Evolutionary conservation across 2,329 filamentous ascomycete species (phyloP), one percentile per base, ranked within the genome.

Genomic region (Cercospora zeina): DNA sequence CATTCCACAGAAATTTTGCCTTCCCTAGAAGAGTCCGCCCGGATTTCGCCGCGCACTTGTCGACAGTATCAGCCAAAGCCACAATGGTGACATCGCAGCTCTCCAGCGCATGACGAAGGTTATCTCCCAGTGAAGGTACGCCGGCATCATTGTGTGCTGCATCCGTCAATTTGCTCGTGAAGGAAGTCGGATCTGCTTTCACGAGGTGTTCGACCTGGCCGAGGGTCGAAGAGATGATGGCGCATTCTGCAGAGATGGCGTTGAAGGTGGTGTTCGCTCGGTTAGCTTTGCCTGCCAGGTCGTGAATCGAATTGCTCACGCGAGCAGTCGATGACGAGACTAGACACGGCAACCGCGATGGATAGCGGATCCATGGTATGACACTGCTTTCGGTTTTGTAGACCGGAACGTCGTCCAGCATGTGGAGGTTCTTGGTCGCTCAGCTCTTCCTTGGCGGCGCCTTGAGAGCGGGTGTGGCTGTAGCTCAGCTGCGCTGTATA

Each of bases 401-500:
- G 21, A 47, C 19, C 5, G 21, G 19, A 27, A n/a, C 19, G 13
- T 16, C 24, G 16, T 47, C 42, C 16, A 19, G 24, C 13, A 1
- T 19, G 11, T 47, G 4, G 42, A 47, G 19, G 19, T 47, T 8
- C 16, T 27, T 27, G 24, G 42, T 27, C 42, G 1, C 42, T 47
- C 42, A 47, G 21, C 19, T 19, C 42, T 47, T 2, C 42, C 42
- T 47, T 47, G 42, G 42, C 42, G 42, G 13, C 10, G 42, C 42
- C 42, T 47, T 47, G 42, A 13, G 19, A 19, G 6, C 42, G 42
- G 42, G 42, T 47, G 42, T 47, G 42, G 42, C 42, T 19, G 42
- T 47, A 47, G 42, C 42, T 47, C 42, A 47, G 42, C 42, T 47
- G 42, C 21, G 42, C 42, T 47, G 19, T 21, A 47, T 47, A 11